These are phyloP conservation scores for Thecaphora frezii DNA, from an alignment of 1,284 basidiomycete species.

Conservation along the genomic window DNA sequence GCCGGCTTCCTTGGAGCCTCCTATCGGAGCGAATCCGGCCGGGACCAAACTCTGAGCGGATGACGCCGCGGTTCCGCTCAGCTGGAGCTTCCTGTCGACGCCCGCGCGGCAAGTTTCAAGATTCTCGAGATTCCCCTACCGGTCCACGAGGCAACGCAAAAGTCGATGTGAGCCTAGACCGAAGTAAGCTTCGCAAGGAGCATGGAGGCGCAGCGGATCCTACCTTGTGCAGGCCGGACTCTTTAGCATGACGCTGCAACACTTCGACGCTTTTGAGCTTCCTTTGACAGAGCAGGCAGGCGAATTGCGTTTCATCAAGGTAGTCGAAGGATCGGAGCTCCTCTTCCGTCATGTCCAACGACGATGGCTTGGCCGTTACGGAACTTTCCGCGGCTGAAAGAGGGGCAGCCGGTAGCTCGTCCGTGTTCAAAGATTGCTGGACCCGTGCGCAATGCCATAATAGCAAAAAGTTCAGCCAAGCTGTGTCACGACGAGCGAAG, in stretches of 20 bases:
- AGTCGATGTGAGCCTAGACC: too few relatives aligned
- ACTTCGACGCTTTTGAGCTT: constrained; percentile 33
- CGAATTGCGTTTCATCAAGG: constrained; percentile 19
- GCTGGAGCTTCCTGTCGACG: constrained; percentile 10
- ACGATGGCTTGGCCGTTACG: neutral
- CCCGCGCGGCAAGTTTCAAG: constrained; percentile 17
- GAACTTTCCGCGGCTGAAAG: neutral
- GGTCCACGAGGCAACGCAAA: too few relatives aligned
- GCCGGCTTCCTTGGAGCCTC: neutral
- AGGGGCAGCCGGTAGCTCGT: neutral
- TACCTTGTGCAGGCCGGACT: constrained; percentile 27
- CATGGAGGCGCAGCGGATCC: too few relatives aligned
- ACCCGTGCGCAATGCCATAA: too few relatives aligned
- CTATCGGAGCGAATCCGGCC: neutral
- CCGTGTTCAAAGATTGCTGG: neutral
- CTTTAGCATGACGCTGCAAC: constrained; percentile 18
- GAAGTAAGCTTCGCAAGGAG: too few relatives aligned
- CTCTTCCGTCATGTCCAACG: constrained; percentile 6
- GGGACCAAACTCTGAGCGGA: neutral
- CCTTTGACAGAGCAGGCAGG: constrained; percentile 38
- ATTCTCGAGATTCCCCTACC: constrained; percentile 17
- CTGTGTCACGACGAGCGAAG: too few relatives aligned
- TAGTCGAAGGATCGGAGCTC: constrained; percentile 19
- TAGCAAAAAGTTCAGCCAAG: too few relatives aligned
- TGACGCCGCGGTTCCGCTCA: neutral